Evolutionary conservation across 768 basidiomycete genomes (phyloP).

Genomic region (Trametes punicea): DNA sequence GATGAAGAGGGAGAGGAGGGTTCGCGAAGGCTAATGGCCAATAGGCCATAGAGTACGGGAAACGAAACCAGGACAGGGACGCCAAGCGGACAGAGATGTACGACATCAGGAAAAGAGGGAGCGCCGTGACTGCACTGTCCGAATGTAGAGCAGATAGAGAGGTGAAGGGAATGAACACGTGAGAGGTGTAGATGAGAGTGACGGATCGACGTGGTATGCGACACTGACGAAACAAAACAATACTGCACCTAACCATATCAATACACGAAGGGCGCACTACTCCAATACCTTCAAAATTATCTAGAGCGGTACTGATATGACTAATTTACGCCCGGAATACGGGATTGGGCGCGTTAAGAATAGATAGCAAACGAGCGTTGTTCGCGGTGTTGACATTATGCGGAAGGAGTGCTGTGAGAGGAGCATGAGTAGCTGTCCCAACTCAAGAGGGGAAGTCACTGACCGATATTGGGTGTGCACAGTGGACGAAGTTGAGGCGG

Average conservation of each 20-base stretch:
- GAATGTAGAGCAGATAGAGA: constrained; percentile 7
- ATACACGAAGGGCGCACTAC: constrained; percentile 23
- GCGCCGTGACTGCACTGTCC: constrained; percentile 15
- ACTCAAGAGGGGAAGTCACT: background rate
- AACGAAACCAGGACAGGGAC: constrained; percentile 20
- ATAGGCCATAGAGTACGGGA: constrained; percentile 23
- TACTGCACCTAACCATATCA: constrained; percentile 23
- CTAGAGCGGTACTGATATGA: constrained; percentile 18
- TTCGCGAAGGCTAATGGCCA: constrained; percentile 24
- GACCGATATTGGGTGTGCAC: constrained; percentile 8
- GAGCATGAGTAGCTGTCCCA: background rate
- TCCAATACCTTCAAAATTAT: constrained; percentile 21
- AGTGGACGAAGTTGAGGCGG: constrained; percentile 13
- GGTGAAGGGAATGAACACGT: background rate
- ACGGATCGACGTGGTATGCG: constrained; percentile 14
- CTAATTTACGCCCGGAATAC: constrained; percentile 22
- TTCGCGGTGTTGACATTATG: constrained; percentile 19
- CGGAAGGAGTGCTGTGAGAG: constrained; percentile 5
- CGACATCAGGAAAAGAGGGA: constrained; percentile 9
- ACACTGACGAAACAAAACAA: constrained; percentile 19
- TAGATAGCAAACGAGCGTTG: constrained; percentile 30
- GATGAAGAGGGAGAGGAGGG: constrained; percentile 27
- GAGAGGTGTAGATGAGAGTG: background rate
- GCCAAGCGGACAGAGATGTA: constrained; percentile 1
- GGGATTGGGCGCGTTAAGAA: constrained; percentile 28